Percentiles rank a stretch among this genome's conserved stretches.
Evolutionary conservation across 2,329 filamentous ascomycete species (phyloP).

Genomic region (Diplodia seriata): DNA sequence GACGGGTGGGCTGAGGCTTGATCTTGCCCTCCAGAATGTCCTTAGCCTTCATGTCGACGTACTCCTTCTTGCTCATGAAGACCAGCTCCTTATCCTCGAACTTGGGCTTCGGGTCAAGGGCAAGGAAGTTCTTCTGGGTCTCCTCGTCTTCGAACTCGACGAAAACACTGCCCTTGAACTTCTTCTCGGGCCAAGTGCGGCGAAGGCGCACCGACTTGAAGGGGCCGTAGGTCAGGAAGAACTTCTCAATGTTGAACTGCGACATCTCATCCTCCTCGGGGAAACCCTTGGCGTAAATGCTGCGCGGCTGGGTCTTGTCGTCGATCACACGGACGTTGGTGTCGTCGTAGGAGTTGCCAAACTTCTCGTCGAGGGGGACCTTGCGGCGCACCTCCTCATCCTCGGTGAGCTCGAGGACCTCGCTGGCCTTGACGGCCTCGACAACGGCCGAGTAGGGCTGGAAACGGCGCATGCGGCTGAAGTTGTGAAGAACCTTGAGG

Average conservation of each 20-base stretch:
- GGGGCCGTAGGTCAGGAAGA: conserved; percentile 82
- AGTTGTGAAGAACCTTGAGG: conserved; percentile 78
- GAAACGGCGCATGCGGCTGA: conserved; percentile 97
- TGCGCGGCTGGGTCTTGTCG: conserved; percentile 72
- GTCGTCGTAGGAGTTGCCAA: conserved; percentile 60
- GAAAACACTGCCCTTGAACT: conserved; percentile 96
- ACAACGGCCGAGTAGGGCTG: conserved; percentile 85
- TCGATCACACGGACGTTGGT: conserved; percentile 62
- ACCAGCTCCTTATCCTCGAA: conserved; percentile 81
- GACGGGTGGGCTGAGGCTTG: conserved; percentile 37
- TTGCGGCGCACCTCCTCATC: conserved; percentile 70
- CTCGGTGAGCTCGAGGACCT: conserved; percentile 74
- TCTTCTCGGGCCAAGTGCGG: conserved; percentile 69
- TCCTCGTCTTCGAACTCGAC: conserved; percentile 88
- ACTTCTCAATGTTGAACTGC: conserved; percentile 92
- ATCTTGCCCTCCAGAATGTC: conserved; percentile 54
- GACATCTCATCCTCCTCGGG: conserved; percentile 81
- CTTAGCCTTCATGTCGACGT: conserved; percentile 64
- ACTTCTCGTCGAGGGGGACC: conserved; percentile 59
- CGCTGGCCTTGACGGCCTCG: conserved; percentile 79
- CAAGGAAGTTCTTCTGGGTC: conserved; percentile 79
- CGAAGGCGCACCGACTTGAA: conserved; percentile 86
- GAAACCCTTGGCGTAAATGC: conserved; percentile 94
- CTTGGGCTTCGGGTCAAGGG: conserved; percentile 78
- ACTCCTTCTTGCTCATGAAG: conserved; percentile 87